A percentile compares a stretch with the other conserved stretches of the same genome.
Conservation (phyloP, 1,284 basidiomycete species). For the Tylopilus sp. region DNA sequence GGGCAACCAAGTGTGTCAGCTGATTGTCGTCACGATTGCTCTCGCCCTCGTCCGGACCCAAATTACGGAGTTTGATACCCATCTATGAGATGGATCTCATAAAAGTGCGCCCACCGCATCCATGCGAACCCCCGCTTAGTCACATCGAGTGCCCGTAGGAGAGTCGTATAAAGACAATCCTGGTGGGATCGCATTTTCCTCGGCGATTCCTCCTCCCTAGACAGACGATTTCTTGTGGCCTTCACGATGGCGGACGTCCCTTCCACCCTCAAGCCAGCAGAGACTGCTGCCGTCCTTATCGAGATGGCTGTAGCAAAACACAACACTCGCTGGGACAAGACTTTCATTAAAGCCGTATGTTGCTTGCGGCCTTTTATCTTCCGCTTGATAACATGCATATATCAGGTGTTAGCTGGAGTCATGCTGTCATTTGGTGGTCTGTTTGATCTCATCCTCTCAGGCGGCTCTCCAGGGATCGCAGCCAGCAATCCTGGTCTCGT, state of each 20-base stretch:
- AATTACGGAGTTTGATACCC: neutral
- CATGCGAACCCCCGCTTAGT: conserved; percentile 11
- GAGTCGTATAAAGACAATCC: conserved; percentile 21
- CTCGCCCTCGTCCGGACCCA: neutral
- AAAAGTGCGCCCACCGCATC: neutral
- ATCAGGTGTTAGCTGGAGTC: conserved; percentile 58
- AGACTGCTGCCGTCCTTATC: conserved; percentile 56
- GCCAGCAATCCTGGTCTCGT: conserved; percentile 59
- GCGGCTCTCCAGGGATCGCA: conserved; percentile 51
- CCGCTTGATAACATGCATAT: neutral
- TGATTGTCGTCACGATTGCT: neutral
- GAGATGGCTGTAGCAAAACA: conserved; percentile 58
- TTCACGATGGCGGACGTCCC: conserved; percentile 29
- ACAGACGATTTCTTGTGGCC: neutral
- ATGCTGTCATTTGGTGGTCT: conserved; percentile 73
- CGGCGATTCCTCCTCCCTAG: neutral
- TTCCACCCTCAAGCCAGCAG: conserved; percentile 56
- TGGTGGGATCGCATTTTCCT: neutral
- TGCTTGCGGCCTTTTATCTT: neutral
- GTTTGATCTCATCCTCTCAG: conserved; percentile 54
- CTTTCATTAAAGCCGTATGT: conserved; percentile 65
- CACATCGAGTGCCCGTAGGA: neutral
- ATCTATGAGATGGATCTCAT: conserved; percentile 8
- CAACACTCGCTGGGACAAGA: conserved; percentile 51
- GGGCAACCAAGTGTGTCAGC: neutral